These are phyloP conservation scores for Neoboletus subvelutipes DNA, from an alignment of 768 basidiomycete species.

Conservation along the genomic window DNA sequence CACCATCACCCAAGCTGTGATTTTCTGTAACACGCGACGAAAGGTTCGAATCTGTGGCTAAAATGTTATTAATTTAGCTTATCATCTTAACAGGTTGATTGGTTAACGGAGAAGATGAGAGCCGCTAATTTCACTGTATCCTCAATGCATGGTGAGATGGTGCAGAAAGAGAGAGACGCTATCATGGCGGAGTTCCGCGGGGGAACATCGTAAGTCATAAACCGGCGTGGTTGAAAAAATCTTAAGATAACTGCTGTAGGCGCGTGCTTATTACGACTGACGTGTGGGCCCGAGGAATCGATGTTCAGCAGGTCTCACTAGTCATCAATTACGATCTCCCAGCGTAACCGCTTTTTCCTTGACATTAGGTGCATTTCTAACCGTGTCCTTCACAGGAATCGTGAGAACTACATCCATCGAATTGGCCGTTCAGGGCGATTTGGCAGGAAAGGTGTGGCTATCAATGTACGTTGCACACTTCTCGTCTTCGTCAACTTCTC, in stretches of 20 bases:
- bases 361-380: constrained; percentile 14
- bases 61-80: background rate
- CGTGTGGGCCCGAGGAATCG: constrained; percentile 97
- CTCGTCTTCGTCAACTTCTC: constrained; percentile 11
- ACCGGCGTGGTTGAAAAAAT: background rate
- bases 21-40: constrained; percentile 97
- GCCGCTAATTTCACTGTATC: constrained; percentile 99
- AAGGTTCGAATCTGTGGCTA: constrained; percentile 56
- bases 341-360: constrained; percentile 52
- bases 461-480: constrained; percentile 68
- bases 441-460: constrained; percentile 98
- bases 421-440: constrained; percentile 99
- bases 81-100: constrained; percentile 69
- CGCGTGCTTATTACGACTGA: constrained; percentile 96
- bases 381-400: constrained; percentile 54
- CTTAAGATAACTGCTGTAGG: constrained; percentile 38
- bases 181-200: constrained; percentile 97
- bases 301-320: constrained; percentile 96
- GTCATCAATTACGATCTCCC: constrained; percentile 98
- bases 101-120: constrained; percentile 98
- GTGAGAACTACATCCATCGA: constrained; percentile 99
- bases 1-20: constrained; percentile 98
- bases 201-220: constrained; percentile 73
- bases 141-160: constrained; percentile 96
- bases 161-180: constrained; percentile 90